These are phyloP conservation scores for Taiwanofungus camphoratus DNA, from an alignment of 1,284 basidiomycete species.

Conservation along the genomic window DNA sequence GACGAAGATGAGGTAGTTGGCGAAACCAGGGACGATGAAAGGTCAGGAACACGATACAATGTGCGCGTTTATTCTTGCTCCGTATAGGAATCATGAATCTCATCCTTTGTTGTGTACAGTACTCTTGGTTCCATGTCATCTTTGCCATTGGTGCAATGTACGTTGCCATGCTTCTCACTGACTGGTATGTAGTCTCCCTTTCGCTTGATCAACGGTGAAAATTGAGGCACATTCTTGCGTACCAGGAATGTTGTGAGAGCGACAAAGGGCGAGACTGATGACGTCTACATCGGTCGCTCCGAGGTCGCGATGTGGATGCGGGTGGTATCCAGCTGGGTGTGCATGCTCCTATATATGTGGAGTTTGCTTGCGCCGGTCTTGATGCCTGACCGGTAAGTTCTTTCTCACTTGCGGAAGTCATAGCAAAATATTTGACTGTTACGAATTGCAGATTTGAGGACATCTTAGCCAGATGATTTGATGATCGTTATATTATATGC, in stretches of 20 bases:
- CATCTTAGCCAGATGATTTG: no score
- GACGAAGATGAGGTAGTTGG: conserved; percentile 66
- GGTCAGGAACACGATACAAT: conserved; percentile 95
- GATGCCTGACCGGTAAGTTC: conserved; percentile 72
- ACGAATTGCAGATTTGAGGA: conserved; percentile 16
- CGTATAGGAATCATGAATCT: neutral
- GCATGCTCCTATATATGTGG: conserved; percentile 87
- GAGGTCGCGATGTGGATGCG: conserved; percentile 99
- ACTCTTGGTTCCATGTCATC: conserved; percentile 98
- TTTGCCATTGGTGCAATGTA: conserved; percentile 98
- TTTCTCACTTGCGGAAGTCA: neutral
- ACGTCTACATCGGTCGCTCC: conserved; percentile 93
- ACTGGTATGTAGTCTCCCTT: conserved; percentile 67
- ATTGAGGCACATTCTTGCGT: conserved; percentile 2
- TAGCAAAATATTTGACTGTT: neutral
- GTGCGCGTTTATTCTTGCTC: conserved; percentile 37
- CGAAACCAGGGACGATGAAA: conserved; percentile 88
- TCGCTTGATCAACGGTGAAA: neutral
- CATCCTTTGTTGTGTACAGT: conserved; percentile 40
- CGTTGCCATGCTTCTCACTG: conserved; percentile 96
- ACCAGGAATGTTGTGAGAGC: conserved; percentile 67
- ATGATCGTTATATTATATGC: conserved; percentile 8
- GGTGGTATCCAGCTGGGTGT: conserved; percentile 92
- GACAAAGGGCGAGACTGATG: conserved; percentile 35
- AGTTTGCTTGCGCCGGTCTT: conserved; percentile 86